Evolutionary conservation across 805 yeast genomes (phyloP).

Genomic region (Candida nitratophila): DNA sequence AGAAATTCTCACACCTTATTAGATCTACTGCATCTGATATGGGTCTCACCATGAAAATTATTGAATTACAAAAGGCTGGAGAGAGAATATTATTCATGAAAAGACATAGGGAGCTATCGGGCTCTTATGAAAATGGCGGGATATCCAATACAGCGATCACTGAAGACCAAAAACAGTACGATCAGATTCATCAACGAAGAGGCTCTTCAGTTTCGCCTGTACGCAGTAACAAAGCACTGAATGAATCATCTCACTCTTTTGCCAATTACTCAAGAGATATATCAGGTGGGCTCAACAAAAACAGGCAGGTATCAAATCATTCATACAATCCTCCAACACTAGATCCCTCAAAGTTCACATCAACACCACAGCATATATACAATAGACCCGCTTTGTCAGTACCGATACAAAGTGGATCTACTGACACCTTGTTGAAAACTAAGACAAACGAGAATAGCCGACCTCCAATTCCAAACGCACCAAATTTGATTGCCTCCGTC

Average conservation of each 20-base stretch:
- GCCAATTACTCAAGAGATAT: background rate
- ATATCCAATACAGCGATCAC: no score
- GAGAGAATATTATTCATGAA: background rate
- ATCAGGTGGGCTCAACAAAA: background rate
- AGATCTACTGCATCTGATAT: background rate
- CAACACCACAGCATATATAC: no score
- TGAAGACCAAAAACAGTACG: no score
- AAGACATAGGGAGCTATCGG: background rate
- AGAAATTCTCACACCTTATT: background rate
- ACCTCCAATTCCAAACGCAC: constrained; percentile 1
- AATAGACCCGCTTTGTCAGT: background rate
- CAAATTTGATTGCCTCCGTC: background rate
- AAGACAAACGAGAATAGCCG: background rate
- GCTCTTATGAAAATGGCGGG: no score
- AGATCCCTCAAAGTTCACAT: background rate
- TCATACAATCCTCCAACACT: background rate
- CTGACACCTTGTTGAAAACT: background rate
- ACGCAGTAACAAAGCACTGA: no score
- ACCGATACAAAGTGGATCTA: background rate
- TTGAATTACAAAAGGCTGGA: background rate
- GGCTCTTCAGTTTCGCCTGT: no score
- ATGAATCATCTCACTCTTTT: background rate
- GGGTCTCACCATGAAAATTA: background rate
- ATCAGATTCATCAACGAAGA: no score
- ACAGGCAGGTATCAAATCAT: no score